Evolutionary conservation across 1,284 basidiomycete genomes (phyloP).

Genomic region (Entoloma clypeatum): DNA sequence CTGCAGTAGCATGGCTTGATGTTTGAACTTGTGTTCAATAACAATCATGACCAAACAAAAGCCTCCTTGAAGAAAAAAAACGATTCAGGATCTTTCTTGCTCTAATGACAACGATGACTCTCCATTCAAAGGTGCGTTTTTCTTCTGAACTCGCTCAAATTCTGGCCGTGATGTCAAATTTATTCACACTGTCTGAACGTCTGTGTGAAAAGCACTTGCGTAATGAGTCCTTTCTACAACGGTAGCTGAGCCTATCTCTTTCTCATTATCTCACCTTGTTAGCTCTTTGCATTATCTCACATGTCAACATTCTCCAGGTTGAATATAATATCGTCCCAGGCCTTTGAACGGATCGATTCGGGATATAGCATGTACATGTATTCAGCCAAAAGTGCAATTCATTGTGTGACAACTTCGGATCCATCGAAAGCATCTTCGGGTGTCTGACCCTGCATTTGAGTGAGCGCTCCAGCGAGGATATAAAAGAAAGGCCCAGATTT

Average conservation of each 20-base stretch:
- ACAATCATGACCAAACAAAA: conserved; percentile 19
- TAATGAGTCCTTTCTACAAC: conserved; percentile 47
- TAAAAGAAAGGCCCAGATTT: conserved; percentile 74
- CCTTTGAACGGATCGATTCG: background rate
- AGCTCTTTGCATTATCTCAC: conserved; percentile 7
- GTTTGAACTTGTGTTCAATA: conserved; percentile 4
- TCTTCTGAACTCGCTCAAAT: background rate
- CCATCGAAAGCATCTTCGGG: conserved; percentile 73
- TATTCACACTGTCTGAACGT: conserved; percentile 48
- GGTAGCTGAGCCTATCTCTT: conserved; percentile 51
- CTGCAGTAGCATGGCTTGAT: too few relatives aligned
- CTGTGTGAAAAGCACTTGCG: conserved; percentile 29
- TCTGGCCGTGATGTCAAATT: conserved; percentile 31
- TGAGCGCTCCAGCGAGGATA: conserved; percentile 68
- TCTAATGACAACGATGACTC: too few relatives aligned
- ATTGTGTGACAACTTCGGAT: conserved; percentile 12
- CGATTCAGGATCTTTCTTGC: conserved; percentile 4
- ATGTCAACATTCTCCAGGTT: conserved; percentile 1
- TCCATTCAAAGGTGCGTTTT: conserved; percentile 8
- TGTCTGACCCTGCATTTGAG: conserved; percentile 74
- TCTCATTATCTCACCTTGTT: conserved; percentile 11
- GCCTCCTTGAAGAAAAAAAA: conserved; percentile 14
- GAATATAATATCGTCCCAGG: too few relatives aligned
- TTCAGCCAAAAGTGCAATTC: background rate
- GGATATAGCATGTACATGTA: background rate